These are phyloP conservation scores for Beta vulgaris DNA, from an alignment of 148 eudicot genomes.

Conservation along the genomic window DNA sequence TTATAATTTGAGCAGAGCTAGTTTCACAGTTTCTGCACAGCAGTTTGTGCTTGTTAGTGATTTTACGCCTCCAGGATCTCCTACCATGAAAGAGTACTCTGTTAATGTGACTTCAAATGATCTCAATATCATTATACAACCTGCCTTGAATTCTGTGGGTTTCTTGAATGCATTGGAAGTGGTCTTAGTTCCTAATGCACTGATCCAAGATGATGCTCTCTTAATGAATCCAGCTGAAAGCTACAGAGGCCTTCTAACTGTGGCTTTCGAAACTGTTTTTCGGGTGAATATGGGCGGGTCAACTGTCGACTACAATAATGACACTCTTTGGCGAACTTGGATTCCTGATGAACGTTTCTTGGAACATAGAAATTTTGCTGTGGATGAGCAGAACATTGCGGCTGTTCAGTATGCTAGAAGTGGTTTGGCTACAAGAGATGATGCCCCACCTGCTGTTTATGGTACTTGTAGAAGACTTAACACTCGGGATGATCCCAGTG, in stretches of 20 bases:
- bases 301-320: conserved; percentile 42
- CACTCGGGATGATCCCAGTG: conserved; percentile 37
- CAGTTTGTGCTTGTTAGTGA: conserved; percentile 46
- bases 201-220: conserved; percentile 56
- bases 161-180: conserved; percentile 71
- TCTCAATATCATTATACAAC: conserved; percentile 50
- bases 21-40: conserved; percentile 59
- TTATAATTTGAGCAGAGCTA: conserved; percentile 43
- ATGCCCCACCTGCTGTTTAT: conserved; percentile 72
- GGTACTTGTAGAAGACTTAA: conserved; percentile 59
- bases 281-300: conserved; percentile 89
- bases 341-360: conserved; percentile 47
- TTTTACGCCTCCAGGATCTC: conserved; percentile 36
- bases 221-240: conserved; percentile 32
- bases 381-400: conserved; percentile 24
- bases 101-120: conserved; percentile 48
- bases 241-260: conserved; percentile 41
- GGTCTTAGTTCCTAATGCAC: conserved; percentile 56
- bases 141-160: conserved; percentile 51
- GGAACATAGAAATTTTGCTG: conserved; percentile 32
- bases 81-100: conserved; percentile 57
- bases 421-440: conserved; percentile 42
- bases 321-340: conserved; percentile 72
- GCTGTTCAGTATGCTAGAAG: conserved; percentile 51
- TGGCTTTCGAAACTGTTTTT: conserved; percentile 55